Evolutionary conservation across 2,329 filamentous ascomycete genomes (phyloP), one percentile per base, ranked within the genome.

Genomic region (Colletotrichum phormii): DNA sequence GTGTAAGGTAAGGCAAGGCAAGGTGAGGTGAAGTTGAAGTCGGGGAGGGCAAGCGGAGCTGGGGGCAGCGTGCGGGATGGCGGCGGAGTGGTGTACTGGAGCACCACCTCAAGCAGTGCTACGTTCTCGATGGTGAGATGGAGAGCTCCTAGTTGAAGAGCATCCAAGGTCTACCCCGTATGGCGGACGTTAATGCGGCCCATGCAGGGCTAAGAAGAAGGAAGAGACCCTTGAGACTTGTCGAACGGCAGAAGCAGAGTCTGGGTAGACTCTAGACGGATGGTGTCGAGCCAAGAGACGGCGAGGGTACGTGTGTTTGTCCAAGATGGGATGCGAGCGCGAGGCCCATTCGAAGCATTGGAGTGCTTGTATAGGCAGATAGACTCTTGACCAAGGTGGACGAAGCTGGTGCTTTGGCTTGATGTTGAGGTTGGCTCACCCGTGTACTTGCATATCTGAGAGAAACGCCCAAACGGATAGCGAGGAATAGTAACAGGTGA

Each of bases 81-180:
- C 42, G 22, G 46, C 42, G 8, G 42, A 49, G 42, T 49, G 59
- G 33, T 62, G 64, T 68, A 58, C 51, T 53, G 42, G 35, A 46
- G 58, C 46, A 37, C 29, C n/a, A 15, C 37, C 13, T 42, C 37
- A 62, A n/a, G 33, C 18, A 49, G 51, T 67, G 69, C 64, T 59
- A 60, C 31, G 59, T 33, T 49, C 54, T 64, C 33, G 54, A 64
- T 33, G 12, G n/a, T 53, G 49, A 49, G 42, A 49, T 49, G 42
- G 42, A 55, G 66, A 70, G 70, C 66, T 72, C 55, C 24, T 59
- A 26, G 59, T 57, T 22, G 22, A 35, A 26, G 22, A n/a, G 22
- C 26, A 12, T 71, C 66, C 71, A 73, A 72, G 66, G 66, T 71
- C 71, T 73, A 73, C 54, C 71, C 71, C 55, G 70, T 61, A 64